A percentile compares a stretch with the other conserved stretches of the same genome.
phyloP scores from a whole-genome alignment of 768 basidiomycete species.

The Amanita muscaria region DNA sequence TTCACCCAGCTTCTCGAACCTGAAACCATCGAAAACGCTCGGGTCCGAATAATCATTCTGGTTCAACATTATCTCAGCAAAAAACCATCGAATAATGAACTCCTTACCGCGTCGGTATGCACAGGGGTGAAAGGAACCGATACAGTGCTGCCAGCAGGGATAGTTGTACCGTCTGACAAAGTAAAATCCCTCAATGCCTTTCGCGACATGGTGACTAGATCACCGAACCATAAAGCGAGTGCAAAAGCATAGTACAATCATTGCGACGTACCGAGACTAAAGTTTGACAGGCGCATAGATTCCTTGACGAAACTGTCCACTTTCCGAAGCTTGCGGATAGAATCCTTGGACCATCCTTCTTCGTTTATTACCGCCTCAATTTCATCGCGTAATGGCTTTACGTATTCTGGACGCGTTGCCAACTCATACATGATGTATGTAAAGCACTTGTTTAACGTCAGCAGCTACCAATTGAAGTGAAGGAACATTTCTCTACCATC shows the following conservation, averaged over 20 bases:
- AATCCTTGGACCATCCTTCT: constrained; percentile 30
- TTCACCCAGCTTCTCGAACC: constrained; percentile 27
- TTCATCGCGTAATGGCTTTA: constrained; percentile 32
- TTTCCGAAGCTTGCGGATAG: constrained; percentile 30
- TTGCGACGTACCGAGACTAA: constrained; percentile 15
- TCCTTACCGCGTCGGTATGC: constrained; percentile 7
- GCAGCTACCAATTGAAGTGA: neutral
- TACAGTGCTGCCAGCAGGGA: constrained; percentile 19
- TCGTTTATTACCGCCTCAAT: constrained; percentile 26
- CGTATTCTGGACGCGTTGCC: constrained; percentile 24
- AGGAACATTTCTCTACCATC: constrained; percentile 19
- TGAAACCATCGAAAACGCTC: constrained; percentile 30
- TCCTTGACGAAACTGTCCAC: constrained; percentile 42
- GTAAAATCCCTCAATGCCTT: constrained; percentile 30
- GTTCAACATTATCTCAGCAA: neutral
- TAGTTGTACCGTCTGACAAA: constrained; percentile 19
- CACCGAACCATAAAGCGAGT: neutral
- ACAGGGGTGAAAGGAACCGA: constrained; percentile 10
- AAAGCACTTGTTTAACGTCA: constrained; percentile 21
- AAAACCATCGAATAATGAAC: neutral
- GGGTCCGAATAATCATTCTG: constrained; percentile 27
- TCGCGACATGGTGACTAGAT: constrained; percentile 19
- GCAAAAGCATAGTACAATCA: neutral
- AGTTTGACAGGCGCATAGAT: constrained; percentile 21
- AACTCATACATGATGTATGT: constrained; percentile 30